Percentiles rank a stretch among this genome's conserved stretches.
Evolutionary conservation across 2,329 filamentous ascomycete genomes (phyloP).

Genomic region (Tricladium varicosporioides): DNA sequence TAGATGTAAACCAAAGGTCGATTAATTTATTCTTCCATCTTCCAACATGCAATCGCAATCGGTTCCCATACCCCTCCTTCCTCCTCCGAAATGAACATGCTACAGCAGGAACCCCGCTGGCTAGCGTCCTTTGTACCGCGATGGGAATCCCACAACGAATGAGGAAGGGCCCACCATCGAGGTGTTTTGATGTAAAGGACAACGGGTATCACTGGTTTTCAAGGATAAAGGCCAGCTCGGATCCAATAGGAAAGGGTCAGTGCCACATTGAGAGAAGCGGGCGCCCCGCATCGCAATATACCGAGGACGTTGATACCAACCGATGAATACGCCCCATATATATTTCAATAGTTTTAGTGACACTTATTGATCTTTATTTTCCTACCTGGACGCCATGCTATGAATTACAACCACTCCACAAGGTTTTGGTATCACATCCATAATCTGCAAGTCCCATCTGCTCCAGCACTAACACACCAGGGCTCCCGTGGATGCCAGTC

Average conservation of each 20-base stretch:
- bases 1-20: neutral
- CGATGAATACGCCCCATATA: too few relatives aligned
- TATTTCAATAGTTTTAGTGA: neutral
- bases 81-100: neutral
- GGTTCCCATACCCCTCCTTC: neutral
- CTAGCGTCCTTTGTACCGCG: neutral
- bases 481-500: slow-evolving; percentile 95
- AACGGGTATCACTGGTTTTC: too few relatives aligned
- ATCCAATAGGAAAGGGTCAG: too few relatives aligned
- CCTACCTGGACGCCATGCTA: slow-evolving; percentile 12
- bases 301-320: too few relatives aligned
- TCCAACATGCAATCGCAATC: neutral
- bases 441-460: slow-evolving; percentile 86
- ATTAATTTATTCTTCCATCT: too few relatives aligned
- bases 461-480: slow-evolving; percentile 91
- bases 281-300: too few relatives aligned
- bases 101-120: neutral
- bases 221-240: too few relatives aligned
- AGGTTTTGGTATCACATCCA: slow-evolving; percentile 60
- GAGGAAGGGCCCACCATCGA: too few relatives aligned
- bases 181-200: too few relatives aligned
- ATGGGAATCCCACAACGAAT: neutral
- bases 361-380: neutral
- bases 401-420: slow-evolving; percentile 24
- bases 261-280: too few relatives aligned